Evolutionary conservation across 768 basidiomycete species (phyloP), one percentile per base, ranked within the genome.

Genomic region (Hortiboletus campestris): DNA sequence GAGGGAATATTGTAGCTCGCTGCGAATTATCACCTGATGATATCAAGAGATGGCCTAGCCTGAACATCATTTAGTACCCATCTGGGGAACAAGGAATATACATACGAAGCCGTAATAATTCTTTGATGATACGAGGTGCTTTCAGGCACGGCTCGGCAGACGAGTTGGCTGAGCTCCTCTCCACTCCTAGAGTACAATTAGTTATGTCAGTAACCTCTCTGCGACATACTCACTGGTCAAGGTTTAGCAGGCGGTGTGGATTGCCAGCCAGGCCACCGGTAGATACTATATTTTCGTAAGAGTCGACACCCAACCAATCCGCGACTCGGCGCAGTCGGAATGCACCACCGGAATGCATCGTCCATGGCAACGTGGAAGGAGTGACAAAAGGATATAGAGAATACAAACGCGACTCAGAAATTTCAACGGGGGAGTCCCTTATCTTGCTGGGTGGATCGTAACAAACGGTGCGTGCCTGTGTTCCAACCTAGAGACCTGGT

Each of bases 371-470:
- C 11, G 78, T 64, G 16, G 75, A 79, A 12, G 80, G 73, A 1
- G 81, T 71, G 7, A 81, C 61, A 63, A 88, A 88, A 0, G 89
- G 89, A 67, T 84, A 91, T 38, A 88, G 59, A n/a, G 85, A 79
- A 65, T 88, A 89, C 17, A 64, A 64, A 31, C 71, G 67, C 4
- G 72, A 68, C 45, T 73, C 73, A n/a, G 69, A 48, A 6, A 66
- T 55, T n/a, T 64, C 62, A 38, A 69, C 46, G 4, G 70, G 67
- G 2, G 65, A 65, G 11, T 62, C 57, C 20, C 48, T 65, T n/a
- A 63, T 66, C 32, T 63, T 47, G 12, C 57, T 53, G 20, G 71
- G 71, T n/a, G 71, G 68, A 20, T 73, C 59, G 60, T 73, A 69
- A 51, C 67, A 70, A 48, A 70, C 52, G 38, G 70, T 63, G 20